These are phyloP conservation scores for Circinella minor DNA, from an alignment of 371 early-diverging fungal genomes.

Conservation along the genomic window DNA sequence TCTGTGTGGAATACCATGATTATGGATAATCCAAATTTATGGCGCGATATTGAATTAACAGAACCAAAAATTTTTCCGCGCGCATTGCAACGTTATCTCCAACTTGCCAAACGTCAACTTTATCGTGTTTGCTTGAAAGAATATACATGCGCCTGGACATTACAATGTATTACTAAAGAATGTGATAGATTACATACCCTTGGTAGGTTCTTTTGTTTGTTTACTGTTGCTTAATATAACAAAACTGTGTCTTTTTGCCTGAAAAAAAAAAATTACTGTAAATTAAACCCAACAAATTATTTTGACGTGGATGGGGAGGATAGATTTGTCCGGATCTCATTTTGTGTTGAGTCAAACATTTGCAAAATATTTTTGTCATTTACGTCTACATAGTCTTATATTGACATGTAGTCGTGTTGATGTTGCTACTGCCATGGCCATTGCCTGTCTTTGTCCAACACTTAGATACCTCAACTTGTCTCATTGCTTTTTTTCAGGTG, in stretches of 20 bases:
- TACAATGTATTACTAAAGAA: background rate
- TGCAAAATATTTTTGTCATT: constrained; percentile 6
- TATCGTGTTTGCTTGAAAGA: background rate
- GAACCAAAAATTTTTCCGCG: background rate
- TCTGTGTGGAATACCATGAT: background rate
- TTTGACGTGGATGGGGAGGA: background rate
- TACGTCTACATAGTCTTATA: constrained; percentile 2
- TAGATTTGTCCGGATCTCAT: constrained; percentile 4
- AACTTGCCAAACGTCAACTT: background rate
- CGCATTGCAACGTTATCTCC: background rate
- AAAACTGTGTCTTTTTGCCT: too few species aligned
- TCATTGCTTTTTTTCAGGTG: constrained; percentile 3
- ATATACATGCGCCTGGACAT: background rate
- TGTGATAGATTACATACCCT: constrained; percentile 4
- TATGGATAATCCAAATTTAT: background rate
- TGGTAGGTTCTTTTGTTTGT: background rate
- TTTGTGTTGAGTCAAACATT: constrained; percentile 2
- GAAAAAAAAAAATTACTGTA: too few species aligned
- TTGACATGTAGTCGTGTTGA: background rate
- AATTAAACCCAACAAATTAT: too few species aligned
- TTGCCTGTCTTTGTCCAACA: constrained; percentile 6
- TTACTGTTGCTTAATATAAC: too few species aligned
- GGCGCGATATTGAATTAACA: background rate
- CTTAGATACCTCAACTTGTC: constrained; percentile 4
- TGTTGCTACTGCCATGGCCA: background rate